phyloP scores from a whole-genome alignment of 768 basidiomycete species.

The Russula lepida region DNA sequence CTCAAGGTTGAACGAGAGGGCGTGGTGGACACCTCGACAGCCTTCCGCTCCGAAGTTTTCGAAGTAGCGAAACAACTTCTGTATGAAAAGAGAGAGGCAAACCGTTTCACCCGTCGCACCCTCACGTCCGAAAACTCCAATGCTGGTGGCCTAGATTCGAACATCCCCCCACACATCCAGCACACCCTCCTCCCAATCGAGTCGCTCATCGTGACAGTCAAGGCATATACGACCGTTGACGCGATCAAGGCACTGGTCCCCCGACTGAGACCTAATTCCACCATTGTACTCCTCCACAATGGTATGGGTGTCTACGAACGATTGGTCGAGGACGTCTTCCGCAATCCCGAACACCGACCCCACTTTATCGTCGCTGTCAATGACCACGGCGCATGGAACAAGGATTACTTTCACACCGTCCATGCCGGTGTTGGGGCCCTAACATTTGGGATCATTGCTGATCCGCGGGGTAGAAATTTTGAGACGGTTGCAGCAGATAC shows the following conservation, averaged over 20 bases:
- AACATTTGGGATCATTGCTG: constrained; percentile 73
- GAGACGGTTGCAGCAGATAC: constrained; percentile 41
- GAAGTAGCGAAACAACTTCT: constrained; percentile 14
- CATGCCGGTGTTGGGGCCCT: constrained; percentile 66
- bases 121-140: background rate
- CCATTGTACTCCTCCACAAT: constrained; percentile 89
- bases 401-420: constrained; percentile 44
- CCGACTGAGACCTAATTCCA: constrained; percentile 57
- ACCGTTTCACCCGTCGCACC: background rate
- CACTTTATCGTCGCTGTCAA: constrained; percentile 81
- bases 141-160: background rate
- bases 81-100: constrained; percentile 1
- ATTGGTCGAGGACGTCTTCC: constrained; percentile 59
- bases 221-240: constrained; percentile 55
- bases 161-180: background rate
- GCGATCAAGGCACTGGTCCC: constrained; percentile 52
- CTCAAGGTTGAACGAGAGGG: constrained; percentile 48
- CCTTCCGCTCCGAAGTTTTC: constrained; percentile 47
- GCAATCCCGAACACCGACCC: constrained; percentile 63
- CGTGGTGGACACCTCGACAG: constrained; percentile 32
- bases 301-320: constrained; percentile 90
- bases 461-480: constrained; percentile 52
- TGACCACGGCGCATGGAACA: constrained; percentile 68
- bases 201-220: constrained; percentile 76
- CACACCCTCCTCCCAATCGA: constrained; percentile 38